Evolutionary conservation across 163 green algal species (phyloP), one percentile per base, ranked within the genome.

Genomic region (Coccomyxa subellipsoidea): DNA sequence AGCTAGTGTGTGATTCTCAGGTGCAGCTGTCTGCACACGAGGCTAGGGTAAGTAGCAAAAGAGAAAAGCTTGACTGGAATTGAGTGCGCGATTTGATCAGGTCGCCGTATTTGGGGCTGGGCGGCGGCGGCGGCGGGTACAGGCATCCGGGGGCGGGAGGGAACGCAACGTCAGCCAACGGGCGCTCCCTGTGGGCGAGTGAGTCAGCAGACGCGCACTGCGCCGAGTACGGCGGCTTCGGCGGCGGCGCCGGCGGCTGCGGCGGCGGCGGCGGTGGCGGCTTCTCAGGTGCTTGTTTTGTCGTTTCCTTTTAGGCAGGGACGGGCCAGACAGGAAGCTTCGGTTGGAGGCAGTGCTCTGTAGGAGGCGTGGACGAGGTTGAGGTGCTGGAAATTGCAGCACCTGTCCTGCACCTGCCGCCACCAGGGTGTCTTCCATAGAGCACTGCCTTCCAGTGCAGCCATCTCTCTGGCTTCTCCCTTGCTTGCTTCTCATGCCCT

Each of bases 241-340:
- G 76, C 27, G 76, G 76, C 25, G 76, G 76, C 31, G 76, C 38
- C 12, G 76, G 76, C 1, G 76, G 76, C 8, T 36, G 18, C 29
- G 76, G 76, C 12, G 76, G 76, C n/a, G 76, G 76, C 3, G 76
- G 76, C 21, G 76, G 76, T 37, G 76, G 76, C 38, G 76, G 76
- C 27, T 80, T 39, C 38, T 80, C 75, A 80, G 75, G 75, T 66
- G 23, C 9, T 23, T 27, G 47, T 27, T 54, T 54, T 32, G 15
- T 77, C 10, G 69, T 77, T 12, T 10, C 21, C 18, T 35, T 12
- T 77, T 9, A 77, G 25, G 15, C 12, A 77, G 15, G 12, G 69
- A 35, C 15, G n/a, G 9, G 69, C 32, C 69, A 35, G 32, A 12
- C 10, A 23, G n/a, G 12, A 77, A 39, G 69, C 69, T 35, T 77